phyloP scores from a whole-genome alignment of 1,284 basidiomycete genomes.

The Pulchroboletus neoregius region DNA sequence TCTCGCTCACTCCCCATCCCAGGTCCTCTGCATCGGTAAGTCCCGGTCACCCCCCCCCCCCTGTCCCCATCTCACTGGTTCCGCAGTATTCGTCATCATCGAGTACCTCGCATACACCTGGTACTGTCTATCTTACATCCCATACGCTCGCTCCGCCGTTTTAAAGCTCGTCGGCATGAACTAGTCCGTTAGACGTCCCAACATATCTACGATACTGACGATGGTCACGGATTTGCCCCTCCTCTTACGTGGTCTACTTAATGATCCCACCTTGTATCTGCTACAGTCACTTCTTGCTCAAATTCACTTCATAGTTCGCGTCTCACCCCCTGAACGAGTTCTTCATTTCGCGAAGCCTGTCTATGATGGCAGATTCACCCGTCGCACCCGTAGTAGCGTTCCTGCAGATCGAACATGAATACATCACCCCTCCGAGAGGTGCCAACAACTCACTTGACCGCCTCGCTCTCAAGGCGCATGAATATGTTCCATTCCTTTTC shows the following conservation, averaged over 20 bases:
- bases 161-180: conserved; percentile 59
- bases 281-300: too few species aligned
- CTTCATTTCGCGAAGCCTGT: conserved; percentile 75
- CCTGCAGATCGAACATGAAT: conserved; percentile 29
- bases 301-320: too few species aligned
- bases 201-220: conserved; percentile 9
- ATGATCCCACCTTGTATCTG: background rate
- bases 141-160: conserved; percentile 76
- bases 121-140: conserved; percentile 83
- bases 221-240: background rate
- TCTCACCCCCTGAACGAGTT: conserved; percentile 65
- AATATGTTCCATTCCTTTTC: conserved; percentile 87
- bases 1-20: conserved; percentile 12
- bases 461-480: conserved; percentile 62
- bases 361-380: conserved; percentile 58
- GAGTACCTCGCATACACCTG: conserved; percentile 84
- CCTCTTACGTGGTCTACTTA: too few species aligned
- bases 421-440: background rate
- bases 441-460: conserved; percentile 50
- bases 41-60: conserved; percentile 7
- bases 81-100: conserved; percentile 77
- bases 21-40: conserved; percentile 50
- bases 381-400: conserved; percentile 48
- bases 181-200: conserved; percentile 10
- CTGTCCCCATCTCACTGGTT: conserved; percentile 3